These are phyloP conservation scores for Gnomoniopsis sp. DNA, from an alignment of 2,329 filamentous ascomycete species.

Conservation along the genomic window DNA sequence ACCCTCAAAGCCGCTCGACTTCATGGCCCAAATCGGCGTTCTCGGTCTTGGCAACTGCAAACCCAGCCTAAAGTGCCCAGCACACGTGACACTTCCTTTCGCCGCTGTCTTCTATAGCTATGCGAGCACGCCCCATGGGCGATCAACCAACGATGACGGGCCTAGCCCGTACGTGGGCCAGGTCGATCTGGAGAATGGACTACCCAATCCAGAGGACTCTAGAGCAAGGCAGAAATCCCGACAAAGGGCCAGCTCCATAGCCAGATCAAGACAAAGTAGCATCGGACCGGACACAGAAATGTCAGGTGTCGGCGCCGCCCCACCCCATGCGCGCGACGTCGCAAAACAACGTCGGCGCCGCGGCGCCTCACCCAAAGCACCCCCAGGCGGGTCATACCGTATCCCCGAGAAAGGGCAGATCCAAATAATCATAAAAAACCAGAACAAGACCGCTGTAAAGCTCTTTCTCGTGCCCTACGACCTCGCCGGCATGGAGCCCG, in stretches of 20 bases:
- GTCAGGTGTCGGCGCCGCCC: slow-evolving; percentile 14
- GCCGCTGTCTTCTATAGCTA: slow-evolving; percentile 97
- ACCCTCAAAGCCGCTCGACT: slow-evolving; percentile 87
- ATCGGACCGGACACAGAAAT: slow-evolving; percentile 28
- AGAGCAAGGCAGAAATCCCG: slow-evolving; percentile 44
- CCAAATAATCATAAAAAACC: slow-evolving; percentile 97
- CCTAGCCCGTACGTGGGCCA: slow-evolving; percentile 95
- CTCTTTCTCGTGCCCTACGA: slow-evolving; percentile 93
- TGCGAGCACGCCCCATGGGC: slow-evolving; percentile 61
- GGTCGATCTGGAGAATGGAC: slow-evolving; percentile 82
- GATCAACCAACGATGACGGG: slow-evolving; percentile 70
- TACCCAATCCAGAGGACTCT: slow-evolving; percentile 51
- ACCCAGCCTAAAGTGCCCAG: slow-evolving; percentile 75
- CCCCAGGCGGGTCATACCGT: slow-evolving; percentile 85
- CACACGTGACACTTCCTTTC: slow-evolving; percentile 87
- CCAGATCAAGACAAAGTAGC: slow-evolving; percentile 27
- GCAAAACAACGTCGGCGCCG: slow-evolving; percentile 37
- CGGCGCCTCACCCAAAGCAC: slow-evolving; percentile 54
- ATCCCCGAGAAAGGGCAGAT: slow-evolving; percentile 92
- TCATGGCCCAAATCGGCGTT: slow-evolving; percentile 92
- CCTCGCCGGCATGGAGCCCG: slow-evolving; percentile 84
- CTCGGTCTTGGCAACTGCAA: slow-evolving; percentile 88
- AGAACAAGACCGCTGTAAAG: slow-evolving; percentile 97
- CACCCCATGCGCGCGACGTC: slow-evolving; percentile 3
- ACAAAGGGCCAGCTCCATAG: neutral